Base-by-base conservation (phyloP, 768 basidiomycete genomes). In the Amanita rimosa region DNA sequence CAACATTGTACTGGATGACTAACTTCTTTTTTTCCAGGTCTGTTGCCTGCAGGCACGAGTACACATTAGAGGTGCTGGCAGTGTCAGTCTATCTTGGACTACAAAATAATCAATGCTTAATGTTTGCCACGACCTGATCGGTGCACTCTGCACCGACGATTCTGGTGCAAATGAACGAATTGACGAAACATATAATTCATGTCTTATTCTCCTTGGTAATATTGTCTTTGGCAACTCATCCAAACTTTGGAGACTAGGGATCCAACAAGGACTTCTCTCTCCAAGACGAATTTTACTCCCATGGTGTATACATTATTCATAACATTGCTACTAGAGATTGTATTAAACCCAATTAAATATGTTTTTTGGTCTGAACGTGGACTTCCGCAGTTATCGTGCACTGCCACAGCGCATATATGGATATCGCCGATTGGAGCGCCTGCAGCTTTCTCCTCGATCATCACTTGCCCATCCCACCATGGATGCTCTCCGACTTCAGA, bases 401-500 rank as follows among this genome's bases (percentile, higher is more conserved):
- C 45, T 26, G 45, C 45, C 45, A 46, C 45, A 46, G n/a, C 5
- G n/a, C 38, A 43, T 31, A 39, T 48, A 40, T n/a, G n/a, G n/a
- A n/a, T 40, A 29, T 48, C 26, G 26, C 37, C 46, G 46, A 38
- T 37, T 26, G 46, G 46, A 13, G 37, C 35, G 8, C 27, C 38
- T 36, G n/a, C 27, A 38, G 31, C 19, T 31, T 17, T 1, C 10
- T 6, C n/a, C 27, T 38, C 14, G 21, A 27, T 27, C 7, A 27
- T 9, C 27, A 27, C 26, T 16, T 36, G 0, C 17, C 21, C 36
- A 39, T 41, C 38, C 47, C 47, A 13, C 17, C 37, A 89, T 91
- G 88, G 83, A 90, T 63, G 83, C 85, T 42, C 69, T 96, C 53
- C 82, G 83, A 65, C 73, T 96, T 11, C 85, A 90, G 62, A 90